A percentile compares a stretch with the other conserved stretches of the same genome.
Conservation (phyloP, 1,139 yeast genomes). For the Tardiomyces blankii region DNA sequence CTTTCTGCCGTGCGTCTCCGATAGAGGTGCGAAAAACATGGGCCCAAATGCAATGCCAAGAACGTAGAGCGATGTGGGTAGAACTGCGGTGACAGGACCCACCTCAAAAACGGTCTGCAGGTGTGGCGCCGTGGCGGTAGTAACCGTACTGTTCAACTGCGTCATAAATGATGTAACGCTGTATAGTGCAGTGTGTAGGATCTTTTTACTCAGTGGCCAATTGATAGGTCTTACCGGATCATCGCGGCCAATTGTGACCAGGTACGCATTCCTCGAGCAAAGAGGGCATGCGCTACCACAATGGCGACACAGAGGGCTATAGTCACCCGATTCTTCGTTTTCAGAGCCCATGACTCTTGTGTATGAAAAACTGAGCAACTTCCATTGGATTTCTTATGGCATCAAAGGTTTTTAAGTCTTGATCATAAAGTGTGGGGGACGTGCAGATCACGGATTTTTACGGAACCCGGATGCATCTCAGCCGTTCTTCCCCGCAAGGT, state of each 20-base stretch:
- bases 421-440: too few relatives aligned
- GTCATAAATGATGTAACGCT: constrained; percentile 32
- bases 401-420: too few relatives aligned
- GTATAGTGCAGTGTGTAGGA: constrained; percentile 26
- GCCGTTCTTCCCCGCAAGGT: too few relatives aligned
- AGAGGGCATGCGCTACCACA: background rate
- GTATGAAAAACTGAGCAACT: too few relatives aligned
- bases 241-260: background rate
- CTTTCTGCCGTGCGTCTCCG: constrained; percentile 72
- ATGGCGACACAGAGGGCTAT: background rate
- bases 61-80: constrained; percentile 59
- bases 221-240: constrained; percentile 17
- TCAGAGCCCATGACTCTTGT: background rate
- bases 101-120: constrained; percentile 21
- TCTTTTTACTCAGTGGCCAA: constrained; percentile 25
- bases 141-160: constrained; percentile 28
- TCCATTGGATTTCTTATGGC: too few relatives aligned
- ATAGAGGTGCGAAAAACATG: constrained; percentile 63
- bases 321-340: background rate
- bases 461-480: too few relatives aligned
- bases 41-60: constrained; percentile 74
- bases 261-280: background rate
- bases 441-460: too few relatives aligned
- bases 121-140: constrained; percentile 1
- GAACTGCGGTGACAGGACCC: constrained; percentile 46